Evolutionary conservation across 208 protist genomes (phyloP), one percentile per base, ranked within the genome.

Genomic region (Leishmania tropica): DNA sequence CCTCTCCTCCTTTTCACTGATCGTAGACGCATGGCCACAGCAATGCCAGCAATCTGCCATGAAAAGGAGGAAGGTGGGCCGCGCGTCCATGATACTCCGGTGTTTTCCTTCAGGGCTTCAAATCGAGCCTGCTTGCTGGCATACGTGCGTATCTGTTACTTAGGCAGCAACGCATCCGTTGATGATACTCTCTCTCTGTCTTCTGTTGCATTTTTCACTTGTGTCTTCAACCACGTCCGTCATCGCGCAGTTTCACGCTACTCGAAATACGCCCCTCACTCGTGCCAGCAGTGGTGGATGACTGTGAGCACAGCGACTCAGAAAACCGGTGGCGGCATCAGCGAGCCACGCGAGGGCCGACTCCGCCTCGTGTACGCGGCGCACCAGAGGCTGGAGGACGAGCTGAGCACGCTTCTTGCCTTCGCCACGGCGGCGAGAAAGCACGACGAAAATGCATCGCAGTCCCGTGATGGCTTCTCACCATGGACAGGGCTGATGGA

Each of bases 351-450:
- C 40, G 64, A 64, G 31, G 64, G 83, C 31, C 71, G 83, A 45
- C 83, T 83, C 2, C 78, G 79, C 45, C 83, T 86, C 47, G 73
- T 86, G 47, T 88, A 88, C 74, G 68, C 65, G 68, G 77, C 78
- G 47, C 83, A 88, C 62, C 84, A 90, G 73, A 51, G 51, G 40
- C 84, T 92, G 65, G 88, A 92, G 75, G 70, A 83, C 37, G 80
- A 76, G 21, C 68, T 90, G 54, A 67, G 65, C 67, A 83, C 76
- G 10, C 11, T 87, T 24, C 76, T 37, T 54, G 78, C 81, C n/a
- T 83, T 81, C 64, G 21, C 73, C 17, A 42, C 45, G 8, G 81
- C 81, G 31, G 84, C 80, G 28, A 62, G 64, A 42, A 79, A 78
- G 48, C 73, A 80, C 73, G 24, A 77, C 51, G 17, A 13, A 0